Base-by-base conservation (phyloP, 2,329 filamentous ascomycete species). In the Zymoseptoria brevis region DNA sequence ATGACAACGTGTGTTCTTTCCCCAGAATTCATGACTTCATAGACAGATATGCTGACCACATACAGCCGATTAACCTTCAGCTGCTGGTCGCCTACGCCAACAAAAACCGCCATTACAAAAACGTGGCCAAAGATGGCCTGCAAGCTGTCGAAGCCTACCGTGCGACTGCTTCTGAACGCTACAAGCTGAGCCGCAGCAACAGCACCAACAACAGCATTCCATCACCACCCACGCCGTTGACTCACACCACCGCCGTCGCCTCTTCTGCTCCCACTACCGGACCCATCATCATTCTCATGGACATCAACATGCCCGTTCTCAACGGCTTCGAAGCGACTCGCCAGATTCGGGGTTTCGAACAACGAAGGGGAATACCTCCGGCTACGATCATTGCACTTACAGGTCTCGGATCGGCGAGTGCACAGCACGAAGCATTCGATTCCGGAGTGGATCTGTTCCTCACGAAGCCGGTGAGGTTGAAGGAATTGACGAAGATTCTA, bases 261-360 rank as follows among this genome's bases (percentile, higher is more conserved):
- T 45, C 35, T 45, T 7, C 13, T 6, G 35, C 35, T 45, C 35
- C 35, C 35, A 45, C 35, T 5, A 45, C 35, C 35, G 35, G 35
- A 45, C 35, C 35, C 11, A 45, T 45, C 35, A 26, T 80, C 48
- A 75, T 81, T 2, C 74, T 81, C 4, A 81, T 82, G 78, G 79
- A 72, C 52, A 67, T 73, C 57, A 68, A 66, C 55, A 73, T 73
- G 71, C 70, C 71, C 3, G 52, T 67, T 1, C 57, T 72, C 9
- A 65, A 72, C 54, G 71, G 71, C 16, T 73, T 72, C 56, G 72
- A 73, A 59, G 71, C 72, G 1, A 68, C 71, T 3, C 64, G 68
- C 7, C 57, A 64, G 13, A 74, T 73, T 3, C 63, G 71, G 8
- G 62, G 60, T 0, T 71, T 70, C 48, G 72, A 74, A 50, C 61